These are phyloP conservation scores for Aspergillus fructus DNA, from an alignment of 2,329 filamentous ascomycete genomes.

Conservation along the genomic window DNA sequence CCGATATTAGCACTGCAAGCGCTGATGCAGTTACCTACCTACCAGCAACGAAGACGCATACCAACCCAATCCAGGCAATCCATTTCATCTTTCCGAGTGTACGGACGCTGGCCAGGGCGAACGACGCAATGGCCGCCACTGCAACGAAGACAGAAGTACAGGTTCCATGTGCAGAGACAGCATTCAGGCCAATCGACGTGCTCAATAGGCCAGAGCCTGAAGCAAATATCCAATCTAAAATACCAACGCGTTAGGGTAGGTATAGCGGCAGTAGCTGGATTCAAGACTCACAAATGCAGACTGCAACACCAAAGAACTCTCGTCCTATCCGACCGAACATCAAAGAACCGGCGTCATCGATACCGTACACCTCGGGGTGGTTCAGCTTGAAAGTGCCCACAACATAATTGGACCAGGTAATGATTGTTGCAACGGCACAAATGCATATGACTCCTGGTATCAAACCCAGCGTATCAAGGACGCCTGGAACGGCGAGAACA, in stretches of 20 bases:
- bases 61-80: constrained; percentile 33
- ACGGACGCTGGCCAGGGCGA: constrained; percentile 29
- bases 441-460: constrained; percentile 47
- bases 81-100: constrained; percentile 32
- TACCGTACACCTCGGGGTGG: constrained; percentile 57
- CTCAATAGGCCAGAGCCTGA: constrained; percentile 45
- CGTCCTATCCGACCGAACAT: constrained; percentile 55
- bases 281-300: constrained; percentile 17
- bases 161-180: constrained; percentile 37
- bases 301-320: constrained; percentile 42
- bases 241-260: not conserved
- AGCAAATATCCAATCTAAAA: constrained; percentile 36
- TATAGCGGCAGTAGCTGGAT: no score
- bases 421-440: no score
- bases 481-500: constrained; percentile 49
- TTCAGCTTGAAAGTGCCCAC: constrained; percentile 53
- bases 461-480: constrained; percentile 48
- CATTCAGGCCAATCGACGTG: constrained; percentile 38
- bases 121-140: constrained; percentile 21
- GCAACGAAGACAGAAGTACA: constrained; percentile 24
- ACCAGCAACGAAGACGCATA: constrained; percentile 12
- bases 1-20: not conserved
- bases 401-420: constrained; percentile 45
- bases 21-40: not conserved
- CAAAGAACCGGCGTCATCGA: constrained; percentile 56